Conservation (phyloP, 2,329 filamentous ascomycete species). For the Diaporthe ilicicola region DNA sequence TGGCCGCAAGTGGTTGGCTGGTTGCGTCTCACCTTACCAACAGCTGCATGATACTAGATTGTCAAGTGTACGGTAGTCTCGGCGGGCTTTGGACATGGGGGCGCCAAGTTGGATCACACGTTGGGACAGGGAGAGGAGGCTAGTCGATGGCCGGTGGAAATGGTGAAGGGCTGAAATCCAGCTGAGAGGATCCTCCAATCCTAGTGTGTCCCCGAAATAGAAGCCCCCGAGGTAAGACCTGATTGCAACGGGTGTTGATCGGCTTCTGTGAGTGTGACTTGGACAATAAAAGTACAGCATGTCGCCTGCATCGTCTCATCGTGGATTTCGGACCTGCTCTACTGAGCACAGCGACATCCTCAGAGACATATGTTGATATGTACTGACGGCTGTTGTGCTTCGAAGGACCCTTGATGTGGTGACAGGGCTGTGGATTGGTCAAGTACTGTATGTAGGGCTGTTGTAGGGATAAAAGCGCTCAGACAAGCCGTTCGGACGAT, state of each 20-base stretch:
- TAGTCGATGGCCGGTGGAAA: slow-evolving; percentile 5
- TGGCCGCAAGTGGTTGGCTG: slow-evolving; percentile 27
- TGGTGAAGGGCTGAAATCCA: slow-evolving; percentile 24
- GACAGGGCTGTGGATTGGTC: not conserved
- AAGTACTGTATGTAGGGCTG: slow-evolving; percentile 23
- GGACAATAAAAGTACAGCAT: not conserved
- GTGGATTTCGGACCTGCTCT: not conserved
- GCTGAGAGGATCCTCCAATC: slow-evolving; percentile 26
- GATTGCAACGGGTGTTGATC: slow-evolving; percentile 4
- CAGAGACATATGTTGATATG: not conserved
- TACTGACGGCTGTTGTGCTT: not conserved
- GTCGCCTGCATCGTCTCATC: not conserved
- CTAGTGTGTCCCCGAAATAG: slow-evolving; percentile 21
- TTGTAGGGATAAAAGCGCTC: slow-evolving; percentile 4
- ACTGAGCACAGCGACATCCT: not conserved
- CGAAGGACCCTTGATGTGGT: not conserved
- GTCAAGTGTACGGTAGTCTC: slow-evolving; percentile 2
- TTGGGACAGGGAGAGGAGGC: slow-evolving; percentile 13
- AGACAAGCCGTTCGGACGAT: slow-evolving; percentile 15
- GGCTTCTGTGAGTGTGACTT: not conserved
- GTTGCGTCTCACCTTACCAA: slow-evolving; percentile 8
- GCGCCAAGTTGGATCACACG: slow-evolving; percentile 15
- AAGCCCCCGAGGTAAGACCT: slow-evolving; percentile 4
- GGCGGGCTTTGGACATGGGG: slow-evolving; percentile 18
- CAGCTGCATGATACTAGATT: slow-evolving; percentile 26